Percentiles rank a stretch among this genome's conserved stretches.
phyloP scores from a whole-genome alignment of 345 rosid genomes.

The Gossypium thurberi region DNA sequence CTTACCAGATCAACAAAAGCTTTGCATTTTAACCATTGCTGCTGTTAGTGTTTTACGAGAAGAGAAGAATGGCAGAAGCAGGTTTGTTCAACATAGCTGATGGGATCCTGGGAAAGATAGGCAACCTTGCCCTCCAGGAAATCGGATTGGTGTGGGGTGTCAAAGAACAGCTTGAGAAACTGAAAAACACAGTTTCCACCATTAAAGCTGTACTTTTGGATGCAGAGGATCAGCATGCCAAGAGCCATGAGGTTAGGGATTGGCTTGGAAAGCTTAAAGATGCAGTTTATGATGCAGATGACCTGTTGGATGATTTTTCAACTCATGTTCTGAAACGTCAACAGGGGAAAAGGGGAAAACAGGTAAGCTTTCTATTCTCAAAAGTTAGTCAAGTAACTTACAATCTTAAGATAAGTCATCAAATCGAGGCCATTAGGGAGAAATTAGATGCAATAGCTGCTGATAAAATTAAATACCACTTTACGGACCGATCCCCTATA shows the following conservation, averaged over 20 bases:
- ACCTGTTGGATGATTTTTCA: slow-evolving; percentile 28
- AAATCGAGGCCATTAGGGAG: slow-evolving; percentile 12
- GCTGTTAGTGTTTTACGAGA: background rate
- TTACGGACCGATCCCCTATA: background rate
- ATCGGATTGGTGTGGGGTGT: background rate
- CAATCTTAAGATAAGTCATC: slow-evolving; percentile 7
- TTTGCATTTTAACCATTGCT: background rate
- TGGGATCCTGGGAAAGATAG: slow-evolving; percentile 5
- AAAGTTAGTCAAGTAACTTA: slow-evolving; percentile 1
- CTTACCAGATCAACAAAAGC: background rate
- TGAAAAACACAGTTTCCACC: slow-evolving; percentile 10
- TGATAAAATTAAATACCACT: slow-evolving; percentile 2
- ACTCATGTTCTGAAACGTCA: slow-evolving; percentile 8
- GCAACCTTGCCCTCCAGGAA: slow-evolving; percentile 6
- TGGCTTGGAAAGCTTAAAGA: slow-evolving; percentile 29
- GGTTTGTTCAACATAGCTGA: slow-evolving; percentile 5
- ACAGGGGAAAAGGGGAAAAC: background rate
- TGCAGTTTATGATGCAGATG: slow-evolving; percentile 29
- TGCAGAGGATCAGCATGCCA: slow-evolving; percentile 3
- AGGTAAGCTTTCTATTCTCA: background rate
- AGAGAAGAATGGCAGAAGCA: slow-evolving; percentile 3
- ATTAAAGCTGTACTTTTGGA: slow-evolving; percentile 11
- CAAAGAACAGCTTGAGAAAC: slow-evolving; percentile 8
- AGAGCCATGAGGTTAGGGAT: slow-evolving; percentile 8
- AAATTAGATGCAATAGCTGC: slow-evolving; percentile 15